These are phyloP conservation scores for Prototheca wickerhamii DNA, from an alignment of 163 green algal genomes.

Conservation along the genomic window DNA sequence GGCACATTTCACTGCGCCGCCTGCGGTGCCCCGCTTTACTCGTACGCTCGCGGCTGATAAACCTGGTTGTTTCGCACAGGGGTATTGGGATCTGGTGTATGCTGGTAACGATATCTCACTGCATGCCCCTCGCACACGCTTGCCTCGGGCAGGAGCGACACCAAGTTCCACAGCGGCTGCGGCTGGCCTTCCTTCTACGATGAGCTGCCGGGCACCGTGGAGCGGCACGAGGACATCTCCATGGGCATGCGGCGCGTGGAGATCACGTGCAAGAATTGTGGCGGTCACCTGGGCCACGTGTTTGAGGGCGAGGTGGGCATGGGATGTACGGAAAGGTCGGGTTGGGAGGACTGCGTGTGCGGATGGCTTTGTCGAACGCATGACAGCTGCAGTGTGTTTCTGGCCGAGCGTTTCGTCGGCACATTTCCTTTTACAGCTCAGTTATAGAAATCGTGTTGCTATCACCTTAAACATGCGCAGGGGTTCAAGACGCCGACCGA, in stretches of 20 bases:
- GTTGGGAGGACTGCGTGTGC: background rate
- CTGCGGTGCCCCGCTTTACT: conserved; percentile 56
- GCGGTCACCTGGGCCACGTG: conserved; percentile 80
- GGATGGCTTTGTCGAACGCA: background rate
- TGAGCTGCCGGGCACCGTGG: conserved; percentile 40
- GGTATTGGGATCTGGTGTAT: background rate
- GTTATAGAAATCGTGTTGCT: too few species aligned
- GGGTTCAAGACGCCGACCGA: conserved; percentile 80
- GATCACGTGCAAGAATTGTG: conserved; percentile 69
- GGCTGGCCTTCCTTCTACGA: conserved; percentile 74
- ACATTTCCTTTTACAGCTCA: background rate
- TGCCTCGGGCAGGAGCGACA: conserved; percentile 28
- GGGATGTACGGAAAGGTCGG: too few species aligned
- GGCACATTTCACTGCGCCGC: conserved; percentile 57
- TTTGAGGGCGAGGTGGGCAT: conserved; percentile 53
- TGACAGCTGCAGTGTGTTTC: background rate
- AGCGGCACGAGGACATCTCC: conserved; percentile 40
- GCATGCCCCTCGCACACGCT: background rate
- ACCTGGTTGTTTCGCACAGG: background rate
- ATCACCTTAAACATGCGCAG: conserved; percentile 24
- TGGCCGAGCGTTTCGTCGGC: background rate
- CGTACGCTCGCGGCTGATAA: conserved; percentile 13
- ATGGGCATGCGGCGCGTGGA: conserved; percentile 60
- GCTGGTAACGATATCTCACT: background rate
- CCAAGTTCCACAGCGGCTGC: conserved; percentile 77